Conservation (phyloP, 2,329 filamentous ascomycete species). For the Penicillium janthinellum region DNA sequence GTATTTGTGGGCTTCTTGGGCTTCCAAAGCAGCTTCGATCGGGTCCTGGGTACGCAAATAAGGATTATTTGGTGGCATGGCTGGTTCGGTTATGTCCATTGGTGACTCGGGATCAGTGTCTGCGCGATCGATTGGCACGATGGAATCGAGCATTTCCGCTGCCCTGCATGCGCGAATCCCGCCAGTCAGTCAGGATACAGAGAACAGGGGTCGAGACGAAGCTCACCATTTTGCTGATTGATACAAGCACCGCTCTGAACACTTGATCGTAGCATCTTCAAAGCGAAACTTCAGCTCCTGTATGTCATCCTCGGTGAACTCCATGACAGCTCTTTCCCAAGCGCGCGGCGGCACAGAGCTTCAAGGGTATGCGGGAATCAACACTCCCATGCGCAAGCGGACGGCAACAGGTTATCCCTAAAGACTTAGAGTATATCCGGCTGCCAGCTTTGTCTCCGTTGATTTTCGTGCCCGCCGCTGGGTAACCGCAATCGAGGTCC, state of each 20-base stretch:
- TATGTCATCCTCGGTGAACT: constrained; percentile 41
- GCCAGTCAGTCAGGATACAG: constrained; percentile 13
- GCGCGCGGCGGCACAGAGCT: neutral
- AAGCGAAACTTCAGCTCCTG: constrained; percentile 70
- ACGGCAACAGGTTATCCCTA: neutral
- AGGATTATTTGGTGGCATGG: constrained; percentile 53
- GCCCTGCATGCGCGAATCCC: constrained; percentile 62
- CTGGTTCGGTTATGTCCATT: constrained; percentile 57
- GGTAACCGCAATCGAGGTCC: neutral
- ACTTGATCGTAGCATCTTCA: constrained; percentile 84
- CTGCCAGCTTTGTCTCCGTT: neutral
- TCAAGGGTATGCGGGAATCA: neutral
- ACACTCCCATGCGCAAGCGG: neutral
- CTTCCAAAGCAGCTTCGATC: constrained; percentile 73
- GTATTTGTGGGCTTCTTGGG: constrained; percentile 77
- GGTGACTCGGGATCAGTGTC: constrained; percentile 62
- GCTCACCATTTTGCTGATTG: constrained; percentile 91
- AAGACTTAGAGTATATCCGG: no score
- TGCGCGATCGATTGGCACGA: constrained; percentile 61
- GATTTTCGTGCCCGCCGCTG: neutral
- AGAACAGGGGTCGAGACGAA: neutral
- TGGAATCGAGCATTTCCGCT: constrained; percentile 85
- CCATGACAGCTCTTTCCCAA: constrained; percentile 31
- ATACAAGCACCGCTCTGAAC: constrained; percentile 92
- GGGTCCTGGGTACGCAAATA: constrained; percentile 63